Conservation (phyloP, 78 protist species). For the Dictyostelium citrinum region DNA sequence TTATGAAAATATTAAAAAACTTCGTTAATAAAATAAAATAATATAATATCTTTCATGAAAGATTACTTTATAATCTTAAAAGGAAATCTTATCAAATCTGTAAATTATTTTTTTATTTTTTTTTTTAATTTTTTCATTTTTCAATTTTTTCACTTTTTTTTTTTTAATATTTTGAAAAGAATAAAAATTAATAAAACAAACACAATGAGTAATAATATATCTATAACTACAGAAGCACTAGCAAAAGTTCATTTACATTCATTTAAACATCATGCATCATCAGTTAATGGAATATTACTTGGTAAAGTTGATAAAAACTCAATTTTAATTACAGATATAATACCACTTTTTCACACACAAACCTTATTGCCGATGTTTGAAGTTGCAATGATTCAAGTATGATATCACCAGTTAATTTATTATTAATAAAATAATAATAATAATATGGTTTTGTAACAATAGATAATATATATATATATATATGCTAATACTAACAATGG, state of each 20-base stretch:
- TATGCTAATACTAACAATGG: background rate
- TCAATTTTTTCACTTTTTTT: no score
- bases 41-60: no score
- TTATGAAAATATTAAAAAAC: background rate
- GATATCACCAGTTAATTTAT: background rate
- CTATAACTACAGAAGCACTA: conserved; percentile 5
- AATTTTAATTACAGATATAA: conserved; percentile 14
- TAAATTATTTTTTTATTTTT: no score
- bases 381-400: conserved; percentile 76
- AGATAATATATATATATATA: no score
- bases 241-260: conserved; percentile 54
- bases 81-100: no score
- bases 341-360: conserved; percentile 40
- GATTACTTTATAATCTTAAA: no score
- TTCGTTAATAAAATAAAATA: no score
- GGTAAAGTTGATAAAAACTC: conserved; percentile 27
- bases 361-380: conserved; percentile 67
- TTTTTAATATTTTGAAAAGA: background rate
- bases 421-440: no score
- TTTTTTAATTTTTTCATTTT: no score
- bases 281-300: conserved; percentile 43
- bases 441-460: no score
- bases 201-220: background rate
- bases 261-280: conserved; percentile 21
- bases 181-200: background rate